Percentiles rank a stretch among this genome's conserved stretches.
Conservation (phyloP, 106 monocot genomes). For the Apostasia shenzhenica region DNA sequence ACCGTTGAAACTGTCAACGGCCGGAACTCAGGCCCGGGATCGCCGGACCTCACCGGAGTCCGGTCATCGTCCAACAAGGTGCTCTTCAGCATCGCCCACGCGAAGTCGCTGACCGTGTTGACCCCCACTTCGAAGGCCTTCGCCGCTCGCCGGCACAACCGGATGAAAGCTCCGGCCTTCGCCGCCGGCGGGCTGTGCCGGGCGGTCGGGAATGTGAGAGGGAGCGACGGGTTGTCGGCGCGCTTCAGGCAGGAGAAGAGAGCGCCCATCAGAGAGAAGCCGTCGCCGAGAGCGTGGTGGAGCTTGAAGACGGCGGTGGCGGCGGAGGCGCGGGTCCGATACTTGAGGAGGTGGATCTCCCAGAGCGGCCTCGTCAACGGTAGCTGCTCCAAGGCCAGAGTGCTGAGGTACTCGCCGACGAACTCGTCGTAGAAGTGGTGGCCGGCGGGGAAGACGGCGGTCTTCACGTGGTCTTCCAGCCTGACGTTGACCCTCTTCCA, state of each 20-base stretch:
- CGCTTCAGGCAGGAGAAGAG: constrained; percentile 53
- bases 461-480: constrained; percentile 45
- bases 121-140: constrained; percentile 12
- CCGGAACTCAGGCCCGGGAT: constrained; percentile 36
- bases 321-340: constrained; percentile 31
- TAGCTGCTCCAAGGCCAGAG: constrained; percentile 25
- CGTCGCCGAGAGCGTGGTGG: constrained; percentile 73
- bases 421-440: constrained; percentile 36
- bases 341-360: constrained; percentile 66
- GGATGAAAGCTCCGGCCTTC: not conserved
- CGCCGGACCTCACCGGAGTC: constrained; percentile 44
- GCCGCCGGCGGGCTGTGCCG: not conserved
- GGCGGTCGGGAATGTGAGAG: constrained; percentile 51
- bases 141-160: not conserved
- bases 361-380: constrained; percentile 41
- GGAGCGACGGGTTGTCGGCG: constrained; percentile 57
- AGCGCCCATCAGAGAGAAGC: constrained; percentile 65
- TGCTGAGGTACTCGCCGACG: constrained; percentile 44
- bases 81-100: constrained; percentile 59
- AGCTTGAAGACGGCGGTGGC: constrained; percentile 65
- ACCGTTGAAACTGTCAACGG: constrained; percentile 27
- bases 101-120: constrained; percentile 46
- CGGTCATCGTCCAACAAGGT: constrained; percentile 37
- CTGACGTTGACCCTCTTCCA: constrained; percentile 60
- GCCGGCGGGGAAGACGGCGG: constrained; percentile 41